Evolutionary conservation across 768 basidiomycete genomes (phyloP), one percentile per base, ranked within the genome.

Genomic region (Pleurotus ostreatus): DNA sequence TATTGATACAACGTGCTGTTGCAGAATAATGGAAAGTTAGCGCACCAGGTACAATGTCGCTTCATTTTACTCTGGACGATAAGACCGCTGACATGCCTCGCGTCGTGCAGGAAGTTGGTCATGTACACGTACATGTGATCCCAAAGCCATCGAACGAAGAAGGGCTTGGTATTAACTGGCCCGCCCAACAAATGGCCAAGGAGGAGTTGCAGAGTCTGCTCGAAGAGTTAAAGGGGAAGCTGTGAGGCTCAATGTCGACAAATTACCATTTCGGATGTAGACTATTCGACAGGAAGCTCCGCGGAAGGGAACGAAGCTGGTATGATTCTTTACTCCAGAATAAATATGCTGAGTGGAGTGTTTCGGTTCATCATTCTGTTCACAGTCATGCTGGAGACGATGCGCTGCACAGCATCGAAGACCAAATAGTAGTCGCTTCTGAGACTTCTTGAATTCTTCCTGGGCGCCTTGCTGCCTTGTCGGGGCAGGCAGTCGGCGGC

Each of bases 101-200:
- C 20, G 49, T 20, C 51, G 25, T 38, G 30, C 60, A 87, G 84
- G 75, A 81, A 51, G 92, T 96, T 23, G 81, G 85, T 55, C 94
- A 96, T 63, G 92, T 94, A 12, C 94, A 98, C 64, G 79, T 98
- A 62, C 95, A 98, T 59, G 94, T 95, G 2, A 98, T 97, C 68
- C 92, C 90, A 0, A 66, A 71, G n/a, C 77, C 66, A 2, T 71
- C 73, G 4, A 80, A 85, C 45, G 66, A 79, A 4, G 84, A 89
- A 61, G 96, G 96, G 3, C 78, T 99, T 23, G 83, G 83, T 11
- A 73, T 98, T 55, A 83, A 81, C 15, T 98, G 96, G 96, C 91
- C 91, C 1, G 68, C 77, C 1, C 72, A 84, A 70, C 64, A 72
- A 45, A 61, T 78, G 23, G 68, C 78, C n/a, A 85, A 83, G 71